Evolutionary conservation across 192 early-diverging fungal species (phyloP).

Genomic region (Coemansia sp.): DNA sequence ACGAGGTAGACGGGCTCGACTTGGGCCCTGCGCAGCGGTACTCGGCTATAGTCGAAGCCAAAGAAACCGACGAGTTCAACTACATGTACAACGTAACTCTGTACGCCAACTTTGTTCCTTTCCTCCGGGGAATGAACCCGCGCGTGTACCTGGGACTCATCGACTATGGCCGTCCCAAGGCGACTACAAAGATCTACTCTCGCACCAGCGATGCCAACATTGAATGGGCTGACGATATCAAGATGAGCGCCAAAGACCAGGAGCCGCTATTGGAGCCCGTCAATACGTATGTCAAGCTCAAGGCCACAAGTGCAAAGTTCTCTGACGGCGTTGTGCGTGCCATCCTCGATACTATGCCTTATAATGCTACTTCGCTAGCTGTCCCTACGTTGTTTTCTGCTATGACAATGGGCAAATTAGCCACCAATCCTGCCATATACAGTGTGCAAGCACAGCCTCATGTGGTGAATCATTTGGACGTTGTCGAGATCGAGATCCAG

Average conservation of each 20-base stretch:
- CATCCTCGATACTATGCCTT: slow-evolving; percentile 61
- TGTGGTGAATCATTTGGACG: slow-evolving; percentile 62
- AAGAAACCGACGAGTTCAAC: slow-evolving; percentile 59
- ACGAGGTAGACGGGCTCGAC: slow-evolving; percentile 55
- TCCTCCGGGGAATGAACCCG: slow-evolving; percentile 49
- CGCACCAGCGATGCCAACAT: neutral
- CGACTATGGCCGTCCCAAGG: slow-evolving; percentile 12
- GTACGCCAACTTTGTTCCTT: slow-evolving; percentile 62
- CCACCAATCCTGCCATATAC: slow-evolving; percentile 57
- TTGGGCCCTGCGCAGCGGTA: slow-evolving; percentile 74
- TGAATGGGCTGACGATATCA: slow-evolving; percentile 20
- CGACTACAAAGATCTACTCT: neutral
- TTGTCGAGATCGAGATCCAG: slow-evolving; percentile 45
- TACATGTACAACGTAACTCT: slow-evolving; percentile 69
- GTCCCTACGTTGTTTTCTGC: slow-evolving; percentile 67
- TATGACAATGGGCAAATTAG: slow-evolving; percentile 54
- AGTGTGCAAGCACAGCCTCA: slow-evolving; percentile 60
- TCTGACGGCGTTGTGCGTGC: neutral
- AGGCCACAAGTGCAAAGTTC: neutral
- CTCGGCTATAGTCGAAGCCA: slow-evolving; percentile 75
- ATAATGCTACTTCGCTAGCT: slow-evolving; percentile 42
- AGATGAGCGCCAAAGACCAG: slow-evolving; percentile 7
- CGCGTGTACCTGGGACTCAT: slow-evolving; percentile 25
- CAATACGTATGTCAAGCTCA: slow-evolving; percentile 12
- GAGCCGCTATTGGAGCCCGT: slow-evolving; percentile 20